A percentile compares a stretch with the other conserved stretches of the same genome.
These are phyloP conservation scores for Coelastrella sp. DNA, from an alignment of 139 green algal genomes.

Conservation along the genomic window DNA sequence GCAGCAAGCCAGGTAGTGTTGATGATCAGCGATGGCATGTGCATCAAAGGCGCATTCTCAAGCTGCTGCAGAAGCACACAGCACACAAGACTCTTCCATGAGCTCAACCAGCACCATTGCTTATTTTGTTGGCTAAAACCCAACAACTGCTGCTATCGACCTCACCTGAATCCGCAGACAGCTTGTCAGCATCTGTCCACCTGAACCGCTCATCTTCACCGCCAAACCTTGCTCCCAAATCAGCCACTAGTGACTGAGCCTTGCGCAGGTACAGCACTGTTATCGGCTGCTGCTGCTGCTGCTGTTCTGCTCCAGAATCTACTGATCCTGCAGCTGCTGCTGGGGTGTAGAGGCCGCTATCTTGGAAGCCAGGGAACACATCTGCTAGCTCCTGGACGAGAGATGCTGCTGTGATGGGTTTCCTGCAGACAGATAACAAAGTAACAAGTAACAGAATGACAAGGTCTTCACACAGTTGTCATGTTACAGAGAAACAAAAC, in stretches of 20 bases:
- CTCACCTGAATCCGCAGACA: conserved; percentile 52
- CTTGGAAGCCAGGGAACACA: conserved; percentile 50
- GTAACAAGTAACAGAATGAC: not conserved
- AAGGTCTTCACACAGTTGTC: not conserved
- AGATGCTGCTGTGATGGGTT: conserved; percentile 38
- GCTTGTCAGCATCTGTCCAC: conserved; percentile 50
- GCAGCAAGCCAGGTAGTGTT: not conserved
- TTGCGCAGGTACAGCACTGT: conserved; percentile 59
- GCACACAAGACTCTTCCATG: too few relatives aligned
- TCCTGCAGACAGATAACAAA: not conserved
- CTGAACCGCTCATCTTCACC: conserved; percentile 48
- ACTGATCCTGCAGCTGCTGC: conserved; percentile 13
- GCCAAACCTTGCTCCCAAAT: conserved; percentile 55
- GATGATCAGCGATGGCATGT: too few relatives aligned
- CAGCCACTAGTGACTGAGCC: conserved; percentile 61
- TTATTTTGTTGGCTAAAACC: too few relatives aligned
- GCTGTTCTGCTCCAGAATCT: not conserved
- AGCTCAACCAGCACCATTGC: too few relatives aligned
- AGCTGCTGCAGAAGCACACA: too few relatives aligned
- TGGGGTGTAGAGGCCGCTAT: conserved; percentile 38
- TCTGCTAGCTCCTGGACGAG: conserved; percentile 59
- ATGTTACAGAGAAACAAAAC: not conserved
- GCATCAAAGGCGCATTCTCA: too few relatives aligned
- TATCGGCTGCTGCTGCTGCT: conserved; percentile 10
- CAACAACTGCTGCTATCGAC: not conserved